Conservation (phyloP, 768 basidiomycete species). For the Pleurotus tuoliensis region DNA sequence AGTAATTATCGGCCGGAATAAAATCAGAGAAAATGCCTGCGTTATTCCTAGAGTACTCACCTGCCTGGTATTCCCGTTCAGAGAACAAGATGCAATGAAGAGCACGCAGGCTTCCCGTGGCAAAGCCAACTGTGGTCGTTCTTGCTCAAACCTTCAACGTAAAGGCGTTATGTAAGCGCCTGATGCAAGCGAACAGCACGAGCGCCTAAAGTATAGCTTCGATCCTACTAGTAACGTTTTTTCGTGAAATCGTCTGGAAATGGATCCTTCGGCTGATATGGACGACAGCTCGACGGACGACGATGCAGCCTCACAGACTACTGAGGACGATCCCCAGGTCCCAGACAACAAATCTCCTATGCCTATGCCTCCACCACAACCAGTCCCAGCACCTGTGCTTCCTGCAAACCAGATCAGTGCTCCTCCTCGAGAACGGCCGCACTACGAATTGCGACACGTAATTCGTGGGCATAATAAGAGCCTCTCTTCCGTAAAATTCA, state of each 20-base stretch:
- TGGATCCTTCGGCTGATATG: slow-evolving; percentile 44
- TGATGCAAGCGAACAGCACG: no score
- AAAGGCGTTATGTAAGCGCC: no score
- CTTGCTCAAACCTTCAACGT: no score
- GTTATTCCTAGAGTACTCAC: no score
- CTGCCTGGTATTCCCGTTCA: no score
- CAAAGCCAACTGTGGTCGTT: no score
- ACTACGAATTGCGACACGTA: slow-evolving; percentile 65
- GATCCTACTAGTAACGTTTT: background rate
- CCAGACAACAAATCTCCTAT: slow-evolving; percentile 52
- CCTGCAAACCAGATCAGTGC: slow-evolving; percentile 26
- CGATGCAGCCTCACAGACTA: slow-evolving; percentile 76
- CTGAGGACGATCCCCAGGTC: slow-evolving; percentile 79
- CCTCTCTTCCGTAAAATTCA: slow-evolving; percentile 89
- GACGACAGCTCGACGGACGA: slow-evolving; percentile 53
- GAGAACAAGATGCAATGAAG: no score
- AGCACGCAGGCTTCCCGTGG: no score
- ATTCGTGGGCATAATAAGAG: slow-evolving; percentile 77
- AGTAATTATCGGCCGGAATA: no score
- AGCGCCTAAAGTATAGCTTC: background rate
- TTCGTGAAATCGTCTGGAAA: slow-evolving; percentile 14
- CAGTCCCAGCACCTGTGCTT: slow-evolving; percentile 22
- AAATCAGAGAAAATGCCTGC: no score
- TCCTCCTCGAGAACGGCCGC: slow-evolving; percentile 48
- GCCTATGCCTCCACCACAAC: slow-evolving; percentile 23